Conservation (phyloP, 495 filamentous ascomycete genomes). For the Choiromyces venosus region DNA sequence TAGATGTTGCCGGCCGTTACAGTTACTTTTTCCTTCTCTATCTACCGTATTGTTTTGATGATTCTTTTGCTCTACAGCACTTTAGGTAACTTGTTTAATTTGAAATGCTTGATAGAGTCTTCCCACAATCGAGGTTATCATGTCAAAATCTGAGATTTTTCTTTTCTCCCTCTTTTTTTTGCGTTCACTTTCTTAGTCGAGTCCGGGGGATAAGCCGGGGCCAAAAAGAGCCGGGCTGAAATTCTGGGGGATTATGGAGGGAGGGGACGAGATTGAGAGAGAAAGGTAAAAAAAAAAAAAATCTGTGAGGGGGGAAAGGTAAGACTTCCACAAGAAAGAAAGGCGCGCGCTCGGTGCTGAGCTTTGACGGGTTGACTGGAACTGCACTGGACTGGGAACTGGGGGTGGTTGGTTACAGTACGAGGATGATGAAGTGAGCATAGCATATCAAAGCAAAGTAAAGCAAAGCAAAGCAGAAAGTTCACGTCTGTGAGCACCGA, state of each 20-base stretch:
- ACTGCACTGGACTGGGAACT: not conserved
- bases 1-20: not conserved
- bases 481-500: not conserved
- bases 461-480: not conserved
- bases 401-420: not conserved
- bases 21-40: not conserved
- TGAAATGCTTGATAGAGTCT: not conserved
- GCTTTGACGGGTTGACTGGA: not conserved
- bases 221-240: slow-evolving; percentile 10
- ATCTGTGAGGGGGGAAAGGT: not conserved
- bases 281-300: not conserved
- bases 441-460: not conserved
- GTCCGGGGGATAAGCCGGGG: slow-evolving; percentile 7
- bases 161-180: slow-evolving; percentile 2
- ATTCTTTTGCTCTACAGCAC: not conserved
- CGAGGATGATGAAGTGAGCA: not conserved
- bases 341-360: not conserved
- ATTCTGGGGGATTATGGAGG: not conserved
- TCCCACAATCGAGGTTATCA: not conserved
- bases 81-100: not conserved
- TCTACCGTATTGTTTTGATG: too few relatives aligned
- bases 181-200: slow-evolving; percentile 7
- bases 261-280: too few relatives aligned
- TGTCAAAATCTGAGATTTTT: slow-evolving; percentile 6
- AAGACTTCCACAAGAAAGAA: not conserved